Evolutionary conservation across 1,284 basidiomycete species (phyloP).

Genomic region (Boletellus deceptivus): DNA sequence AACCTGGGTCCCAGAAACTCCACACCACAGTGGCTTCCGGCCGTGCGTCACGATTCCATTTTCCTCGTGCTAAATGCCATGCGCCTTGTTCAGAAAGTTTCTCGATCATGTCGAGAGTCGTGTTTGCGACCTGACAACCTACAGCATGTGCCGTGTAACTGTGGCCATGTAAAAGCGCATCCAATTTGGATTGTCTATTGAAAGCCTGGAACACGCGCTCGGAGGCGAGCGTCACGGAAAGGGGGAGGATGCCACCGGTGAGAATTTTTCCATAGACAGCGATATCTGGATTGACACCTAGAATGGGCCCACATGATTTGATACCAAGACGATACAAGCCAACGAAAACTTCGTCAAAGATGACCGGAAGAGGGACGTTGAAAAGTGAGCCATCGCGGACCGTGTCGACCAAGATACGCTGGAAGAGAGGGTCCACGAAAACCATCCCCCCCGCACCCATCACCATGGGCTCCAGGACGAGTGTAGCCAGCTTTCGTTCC

Average conservation of each 20-base stretch:
- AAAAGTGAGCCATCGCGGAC: constrained; percentile 53
- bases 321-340: constrained; percentile 87
- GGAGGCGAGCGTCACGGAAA: constrained; percentile 83
- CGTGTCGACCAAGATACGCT: constrained; percentile 81
- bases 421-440: constrained; percentile 97
- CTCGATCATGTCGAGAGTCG: constrained; percentile 70
- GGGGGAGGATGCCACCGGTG: constrained; percentile 89
- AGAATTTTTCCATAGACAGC: constrained; percentile 92
- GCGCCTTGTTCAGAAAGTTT: constrained; percentile 40
- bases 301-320: constrained; percentile 59
- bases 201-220: constrained; percentile 82
- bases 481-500: constrained; percentile 56
- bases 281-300: constrained; percentile 81
- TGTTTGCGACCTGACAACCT: constrained; percentile 89
- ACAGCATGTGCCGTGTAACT: constrained; percentile 92
- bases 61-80: constrained; percentile 41
- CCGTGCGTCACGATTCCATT: constrained; percentile 30
- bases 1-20: constrained; percentile 86
- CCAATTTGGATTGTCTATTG: constrained; percentile 70
- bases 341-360: constrained; percentile 96
- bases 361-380: constrained; percentile 72
- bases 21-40: constrained; percentile 46
- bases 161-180: constrained; percentile 92
- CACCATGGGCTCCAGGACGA: constrained; percentile 90
- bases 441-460: constrained; percentile 98